phyloP scores from a whole-genome alignment of 352 stramenopile genomes.

The Pilasporangium apinafurcum region DNA sequence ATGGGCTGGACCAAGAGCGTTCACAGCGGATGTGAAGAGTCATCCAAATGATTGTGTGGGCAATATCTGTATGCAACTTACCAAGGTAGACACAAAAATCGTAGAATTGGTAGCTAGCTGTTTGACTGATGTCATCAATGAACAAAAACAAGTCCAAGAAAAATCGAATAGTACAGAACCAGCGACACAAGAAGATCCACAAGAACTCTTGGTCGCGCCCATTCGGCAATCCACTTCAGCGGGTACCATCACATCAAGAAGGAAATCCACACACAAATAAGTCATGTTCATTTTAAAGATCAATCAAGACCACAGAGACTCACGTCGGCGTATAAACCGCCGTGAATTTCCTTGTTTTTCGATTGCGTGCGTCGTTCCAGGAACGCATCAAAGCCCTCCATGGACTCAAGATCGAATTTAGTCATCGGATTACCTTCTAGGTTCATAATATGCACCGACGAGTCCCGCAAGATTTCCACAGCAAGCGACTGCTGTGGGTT shows the following conservation, averaged over 20 bases:
- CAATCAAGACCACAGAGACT: conserved; percentile 79
- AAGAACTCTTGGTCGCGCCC: neutral
- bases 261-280: neutral
- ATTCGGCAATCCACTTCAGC: no score
- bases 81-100: conserved; percentile 24
- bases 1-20: conserved; percentile 21
- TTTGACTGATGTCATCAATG: conserved; percentile 21
- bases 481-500: conserved; percentile 39
- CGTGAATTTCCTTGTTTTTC: conserved; percentile 87
- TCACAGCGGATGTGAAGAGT: conserved; percentile 36
- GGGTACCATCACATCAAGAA: no score
- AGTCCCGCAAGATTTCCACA: conserved; percentile 39
- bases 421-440: conserved; percentile 75
- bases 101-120: conserved; percentile 24
- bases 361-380: conserved; percentile 63
- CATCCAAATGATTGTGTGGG: conserved; percentile 36
- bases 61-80: conserved; percentile 65
- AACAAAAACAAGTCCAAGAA: conserved; percentile 8
- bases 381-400: conserved; percentile 76
- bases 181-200: neutral
- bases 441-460: conserved; percentile 76
- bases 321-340: conserved; percentile 65
- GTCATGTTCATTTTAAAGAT: conserved; percentile 3
- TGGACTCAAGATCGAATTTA: conserved; percentile 69
- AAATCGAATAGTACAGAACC: neutral